Evolutionary conservation across 345 rosid species (phyloP).

Genomic region (Schrenkiella parvula): DNA sequence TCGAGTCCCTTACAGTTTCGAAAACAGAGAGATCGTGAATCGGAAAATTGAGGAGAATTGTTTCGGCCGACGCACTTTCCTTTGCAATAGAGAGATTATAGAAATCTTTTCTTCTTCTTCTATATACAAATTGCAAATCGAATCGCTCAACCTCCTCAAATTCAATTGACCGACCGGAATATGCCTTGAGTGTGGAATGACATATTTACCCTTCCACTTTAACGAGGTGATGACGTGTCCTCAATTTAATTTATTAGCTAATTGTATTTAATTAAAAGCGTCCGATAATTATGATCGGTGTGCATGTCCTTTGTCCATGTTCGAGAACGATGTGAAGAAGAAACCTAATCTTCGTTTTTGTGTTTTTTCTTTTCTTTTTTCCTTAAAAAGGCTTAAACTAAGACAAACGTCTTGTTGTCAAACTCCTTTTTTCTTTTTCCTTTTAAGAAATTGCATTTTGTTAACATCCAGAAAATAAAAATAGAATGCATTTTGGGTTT

Average conservation of each 20-base stretch:
- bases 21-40: not conserved
- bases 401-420: too few relatives aligned
- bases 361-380: not conserved
- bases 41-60: slow-evolving; percentile 18
- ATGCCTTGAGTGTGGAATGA: not conserved
- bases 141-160: slow-evolving; percentile 11
- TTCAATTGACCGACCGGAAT: slow-evolving; percentile 32
- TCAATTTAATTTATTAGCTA: not conserved
- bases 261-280: slow-evolving; percentile 8
- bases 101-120: too few relatives aligned
- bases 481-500: too few relatives aligned
- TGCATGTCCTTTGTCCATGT: slow-evolving; percentile 19
- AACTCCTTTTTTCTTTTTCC: too few relatives aligned
- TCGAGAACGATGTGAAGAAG: not conserved
- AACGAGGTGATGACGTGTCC: slow-evolving; percentile 7
- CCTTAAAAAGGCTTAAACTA: not conserved
- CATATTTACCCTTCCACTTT: not conserved
- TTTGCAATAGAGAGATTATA: not conserved
- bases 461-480: too few relatives aligned
- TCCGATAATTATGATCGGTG: not conserved
- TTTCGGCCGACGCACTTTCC: not conserved
- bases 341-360: not conserved
- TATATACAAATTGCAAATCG: not conserved
- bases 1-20: not conserved
- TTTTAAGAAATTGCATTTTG: too few relatives aligned